A percentile compares a stretch with the other conserved stretches of the same genome.
Conservation (phyloP, 2,329 filamentous ascomycete genomes). For the Aspergillus sp. region DNA sequence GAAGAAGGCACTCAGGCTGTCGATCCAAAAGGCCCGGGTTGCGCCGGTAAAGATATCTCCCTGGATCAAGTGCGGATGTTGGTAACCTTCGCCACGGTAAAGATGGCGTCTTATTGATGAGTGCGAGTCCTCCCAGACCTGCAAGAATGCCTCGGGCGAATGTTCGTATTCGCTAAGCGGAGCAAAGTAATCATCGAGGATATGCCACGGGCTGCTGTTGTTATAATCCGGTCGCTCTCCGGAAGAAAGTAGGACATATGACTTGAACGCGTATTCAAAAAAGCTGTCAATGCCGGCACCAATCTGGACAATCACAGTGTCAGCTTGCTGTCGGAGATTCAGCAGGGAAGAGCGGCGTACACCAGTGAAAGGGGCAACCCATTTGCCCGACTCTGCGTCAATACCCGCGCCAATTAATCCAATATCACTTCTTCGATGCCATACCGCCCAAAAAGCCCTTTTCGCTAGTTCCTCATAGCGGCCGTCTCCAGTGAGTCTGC, state of each 20-base stretch:
- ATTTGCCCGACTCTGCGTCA: conserved; percentile 84
- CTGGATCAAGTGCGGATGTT: conserved; percentile 91
- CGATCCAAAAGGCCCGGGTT: conserved; percentile 88
- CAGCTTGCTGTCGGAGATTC: background rate
- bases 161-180: conserved; percentile 66
- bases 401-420: conserved; percentile 89
- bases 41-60: conserved; percentile 86
- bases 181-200: conserved; percentile 64
- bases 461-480: conserved; percentile 91
- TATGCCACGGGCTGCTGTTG: conserved; percentile 42
- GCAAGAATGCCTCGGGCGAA: conserved; percentile 74
- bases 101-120: conserved; percentile 85
- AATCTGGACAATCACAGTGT: conserved; percentile 54
- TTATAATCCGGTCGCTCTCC: conserved; percentile 48
- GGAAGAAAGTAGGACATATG: conserved; percentile 84
- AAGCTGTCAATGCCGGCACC: conserved; percentile 97
- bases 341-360: conserved; percentile 28
- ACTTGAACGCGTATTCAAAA: conserved; percentile 96
- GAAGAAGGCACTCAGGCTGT: conserved; percentile 94
- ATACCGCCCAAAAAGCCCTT: conserved; percentile 95
- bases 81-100: conserved; percentile 71
- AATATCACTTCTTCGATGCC: conserved; percentile 79
- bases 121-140: conserved; percentile 82
- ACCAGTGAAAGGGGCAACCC: conserved; percentile 86
- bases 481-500: conserved; percentile 78